phyloP scores from a whole-genome alignment of 805 yeast genomes.

The Candida sonorensis region DNA sequence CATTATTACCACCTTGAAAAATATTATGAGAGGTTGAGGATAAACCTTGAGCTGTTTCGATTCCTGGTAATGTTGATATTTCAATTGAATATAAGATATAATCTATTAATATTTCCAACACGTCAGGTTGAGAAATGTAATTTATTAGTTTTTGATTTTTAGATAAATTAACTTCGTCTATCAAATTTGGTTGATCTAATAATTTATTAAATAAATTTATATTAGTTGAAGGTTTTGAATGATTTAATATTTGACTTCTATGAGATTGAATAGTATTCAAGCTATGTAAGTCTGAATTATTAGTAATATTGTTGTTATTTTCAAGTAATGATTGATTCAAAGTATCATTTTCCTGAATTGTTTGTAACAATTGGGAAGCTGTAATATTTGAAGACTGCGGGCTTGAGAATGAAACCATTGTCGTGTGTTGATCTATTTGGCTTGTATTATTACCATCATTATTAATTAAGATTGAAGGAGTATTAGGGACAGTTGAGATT shows the following conservation, averaged over 20 bases:
- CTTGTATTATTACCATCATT: conserved; percentile 1
- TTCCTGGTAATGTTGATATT: conserved; percentile 9
- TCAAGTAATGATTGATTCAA: conserved; percentile 13
- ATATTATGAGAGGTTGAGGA: conserved; percentile 7
- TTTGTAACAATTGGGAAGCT: conserved; percentile 28
- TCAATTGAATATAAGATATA: conserved; percentile 24
- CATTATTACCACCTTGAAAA: conserved; percentile 17
- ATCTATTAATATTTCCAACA: conserved; percentile 22
- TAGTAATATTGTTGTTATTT: not conserved
- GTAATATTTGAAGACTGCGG: conserved; percentile 16
- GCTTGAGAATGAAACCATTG: conserved; percentile 11
- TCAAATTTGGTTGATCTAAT: conserved; percentile 29
- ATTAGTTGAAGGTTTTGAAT: conserved; percentile 10
- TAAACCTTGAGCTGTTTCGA: conserved; percentile 3
- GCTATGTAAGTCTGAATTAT: conserved; percentile 1
- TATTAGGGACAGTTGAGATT: conserved; percentile 1
- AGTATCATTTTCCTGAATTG: conserved; percentile 27
- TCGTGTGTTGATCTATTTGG: conserved; percentile 1
- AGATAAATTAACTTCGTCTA: conserved; percentile 29
- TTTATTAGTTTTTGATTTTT: conserved; percentile 28
- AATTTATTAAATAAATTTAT: conserved; percentile 25
- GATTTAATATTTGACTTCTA: not conserved
- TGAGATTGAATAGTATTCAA: conserved; percentile 1
- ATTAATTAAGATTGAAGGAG: conserved; percentile 1
- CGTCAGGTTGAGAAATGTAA: conserved; percentile 27